phyloP scores from a whole-genome alignment of 2,329 filamentous ascomycete genomes.

The Colletotrichum horii region DNA sequence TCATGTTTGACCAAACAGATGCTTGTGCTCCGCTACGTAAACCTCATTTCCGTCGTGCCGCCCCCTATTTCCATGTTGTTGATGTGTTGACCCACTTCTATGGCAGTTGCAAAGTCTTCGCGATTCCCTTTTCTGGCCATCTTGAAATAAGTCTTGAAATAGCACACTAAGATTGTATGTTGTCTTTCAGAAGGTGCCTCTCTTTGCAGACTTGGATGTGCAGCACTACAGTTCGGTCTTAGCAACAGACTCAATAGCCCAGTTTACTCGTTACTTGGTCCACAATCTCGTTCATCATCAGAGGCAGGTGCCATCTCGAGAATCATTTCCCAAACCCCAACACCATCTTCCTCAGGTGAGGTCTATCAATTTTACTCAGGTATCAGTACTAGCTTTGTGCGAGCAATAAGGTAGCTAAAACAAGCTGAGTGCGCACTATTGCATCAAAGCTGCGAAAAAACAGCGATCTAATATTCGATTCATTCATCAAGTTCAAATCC shows the following conservation, averaged over 20 bases:
- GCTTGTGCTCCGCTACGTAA: background rate
- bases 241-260: background rate
- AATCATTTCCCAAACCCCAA: background rate
- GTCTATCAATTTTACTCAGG: rapidly evolving
- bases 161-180: background rate
- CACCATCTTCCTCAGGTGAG: background rate
- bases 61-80: background rate
- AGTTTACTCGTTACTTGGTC: background rate
- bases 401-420: rapidly evolving
- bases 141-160: background rate
- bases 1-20: background rate
- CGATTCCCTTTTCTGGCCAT: background rate
- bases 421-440: background rate
- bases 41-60: background rate
- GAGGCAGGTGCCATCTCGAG: background rate
- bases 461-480: background rate
- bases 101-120: background rate
- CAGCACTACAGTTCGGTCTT: background rate
- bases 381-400: rapidly evolving
- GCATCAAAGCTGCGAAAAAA: background rate
- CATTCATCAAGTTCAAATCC: background rate
- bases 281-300: background rate
- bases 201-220: background rate
- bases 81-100: background rate
- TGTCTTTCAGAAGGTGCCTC: background rate